phyloP scores from a whole-genome alignment of 345 rosid species.

The Raphanus sativus region DNA sequence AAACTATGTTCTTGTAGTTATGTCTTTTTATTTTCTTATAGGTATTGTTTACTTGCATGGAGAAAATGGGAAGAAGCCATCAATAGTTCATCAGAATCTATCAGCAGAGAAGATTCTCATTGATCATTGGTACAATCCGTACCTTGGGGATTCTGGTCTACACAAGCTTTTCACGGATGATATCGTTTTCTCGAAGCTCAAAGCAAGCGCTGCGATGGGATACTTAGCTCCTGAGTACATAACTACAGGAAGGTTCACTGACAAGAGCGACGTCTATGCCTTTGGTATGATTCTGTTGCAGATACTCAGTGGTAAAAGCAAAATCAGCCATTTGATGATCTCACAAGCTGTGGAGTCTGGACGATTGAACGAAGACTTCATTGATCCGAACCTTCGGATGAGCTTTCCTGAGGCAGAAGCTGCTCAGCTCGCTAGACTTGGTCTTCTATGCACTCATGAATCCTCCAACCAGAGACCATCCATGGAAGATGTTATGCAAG shows the following conservation, averaged over 20 bases:
- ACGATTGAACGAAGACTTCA: constrained; percentile 48
- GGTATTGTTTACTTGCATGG: constrained; percentile 79
- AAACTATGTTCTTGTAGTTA: not conserved
- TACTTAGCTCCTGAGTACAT: constrained; percentile 95
- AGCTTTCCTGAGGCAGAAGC: constrained; percentile 63
- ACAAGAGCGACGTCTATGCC: constrained; percentile 85
- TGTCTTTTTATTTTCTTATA: constrained; percentile 33
- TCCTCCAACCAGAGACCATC: constrained; percentile 69
- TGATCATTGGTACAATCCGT: constrained; percentile 65
- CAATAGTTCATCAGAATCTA: constrained; percentile 76
- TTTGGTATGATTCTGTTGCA: constrained; percentile 78
- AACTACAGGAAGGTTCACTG: constrained; percentile 84
- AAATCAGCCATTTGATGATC: constrained; percentile 43
- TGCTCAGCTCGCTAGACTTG: constrained; percentile 54
- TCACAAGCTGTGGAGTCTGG: constrained; percentile 58
- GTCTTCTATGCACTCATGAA: constrained; percentile 71
- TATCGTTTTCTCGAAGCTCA: constrained; percentile 78
- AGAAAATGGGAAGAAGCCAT: constrained; percentile 56
- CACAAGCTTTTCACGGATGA: constrained; percentile 91
- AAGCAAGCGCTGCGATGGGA: constrained; percentile 98
- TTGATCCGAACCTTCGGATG: constrained; percentile 68
- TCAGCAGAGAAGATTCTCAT: constrained; percentile 82
- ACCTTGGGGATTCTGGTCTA: constrained; percentile 78
- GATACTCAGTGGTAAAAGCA: constrained; percentile 72
- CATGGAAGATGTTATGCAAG: constrained; percentile 67